These are phyloP conservation scores for Crucibulum laeve DNA, from an alignment of 768 basidiomycete genomes.

Conservation along the genomic window DNA sequence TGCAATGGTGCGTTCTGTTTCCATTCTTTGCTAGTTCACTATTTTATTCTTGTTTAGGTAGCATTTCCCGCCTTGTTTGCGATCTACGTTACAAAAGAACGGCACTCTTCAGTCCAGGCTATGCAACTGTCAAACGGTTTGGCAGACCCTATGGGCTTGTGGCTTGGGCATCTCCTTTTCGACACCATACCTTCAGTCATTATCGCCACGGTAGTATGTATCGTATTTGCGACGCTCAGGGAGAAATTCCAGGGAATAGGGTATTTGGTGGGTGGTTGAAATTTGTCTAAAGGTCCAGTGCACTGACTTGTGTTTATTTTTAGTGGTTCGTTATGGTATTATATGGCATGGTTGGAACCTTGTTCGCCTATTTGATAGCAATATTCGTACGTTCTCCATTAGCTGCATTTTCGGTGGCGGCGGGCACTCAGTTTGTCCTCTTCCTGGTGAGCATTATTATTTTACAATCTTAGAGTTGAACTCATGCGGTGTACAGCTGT, in stretches of 20 bases:
- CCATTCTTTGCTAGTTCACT: not conserved
- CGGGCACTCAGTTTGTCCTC: not conserved
- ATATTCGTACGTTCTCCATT: not conserved
- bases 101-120: not conserved
- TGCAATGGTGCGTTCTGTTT: not conserved
- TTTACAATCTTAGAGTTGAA: not conserved
- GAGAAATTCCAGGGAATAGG: not conserved
- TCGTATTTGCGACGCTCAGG: not conserved
- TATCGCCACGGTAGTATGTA: not conserved
- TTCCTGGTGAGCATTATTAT: not conserved
- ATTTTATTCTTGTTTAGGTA: not conserved
- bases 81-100: not conserved
- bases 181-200: not conserved
- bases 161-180: not conserved
- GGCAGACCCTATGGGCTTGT: not conserved
- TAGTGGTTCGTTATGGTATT: not conserved
- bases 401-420: not conserved
- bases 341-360: not conserved
- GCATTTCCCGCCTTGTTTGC: not conserved
- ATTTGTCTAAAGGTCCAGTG: not conserved
- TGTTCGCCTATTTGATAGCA: not conserved
- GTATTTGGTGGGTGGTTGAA: not conserved
- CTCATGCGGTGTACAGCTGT: slow-evolving; percentile 11
- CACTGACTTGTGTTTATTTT: not conserved
- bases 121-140: not conserved